These are phyloP conservation scores for Vitis amurensis DNA, from an alignment of 164 flowering plant genomes.

Conservation along the genomic window DNA sequence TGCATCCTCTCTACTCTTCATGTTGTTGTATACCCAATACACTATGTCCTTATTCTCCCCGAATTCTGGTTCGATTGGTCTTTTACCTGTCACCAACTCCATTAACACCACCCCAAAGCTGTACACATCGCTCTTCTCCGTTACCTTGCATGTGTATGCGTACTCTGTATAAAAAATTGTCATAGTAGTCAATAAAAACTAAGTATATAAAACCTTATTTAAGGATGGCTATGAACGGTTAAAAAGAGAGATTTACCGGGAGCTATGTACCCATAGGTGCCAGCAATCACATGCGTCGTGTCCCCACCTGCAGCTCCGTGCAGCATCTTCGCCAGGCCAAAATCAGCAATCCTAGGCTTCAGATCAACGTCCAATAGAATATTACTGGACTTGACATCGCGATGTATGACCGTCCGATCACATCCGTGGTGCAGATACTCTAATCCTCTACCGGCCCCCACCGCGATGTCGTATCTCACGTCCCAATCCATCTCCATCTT, in stretches of 20 bases:
- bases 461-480: slow-evolving; percentile 54
- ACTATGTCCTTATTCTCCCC: slow-evolving; percentile 71
- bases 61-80: slow-evolving; percentile 57
- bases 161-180: slow-evolving; percentile 40
- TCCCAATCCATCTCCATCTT: slow-evolving; percentile 58
- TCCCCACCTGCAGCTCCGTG: slow-evolving; percentile 25
- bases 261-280: slow-evolving; percentile 76
- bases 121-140: slow-evolving; percentile 73
- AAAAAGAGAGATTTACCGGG: slow-evolving; percentile 43
- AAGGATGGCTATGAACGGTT: too few species aligned
- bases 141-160: slow-evolving; percentile 58
- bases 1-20: slow-evolving; percentile 30
- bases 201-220: too few species aligned
- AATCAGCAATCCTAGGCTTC: slow-evolving; percentile 67
- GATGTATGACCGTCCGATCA: slow-evolving; percentile 54
- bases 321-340: slow-evolving; percentile 60
- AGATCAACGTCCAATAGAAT: slow-evolving; percentile 53
- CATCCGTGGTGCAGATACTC: slow-evolving; percentile 80
- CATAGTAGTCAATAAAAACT: too few species aligned
- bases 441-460: slow-evolving; percentile 75
- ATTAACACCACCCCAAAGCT: slow-evolving; percentile 80
- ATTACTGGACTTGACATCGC: slow-evolving; percentile 72
- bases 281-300: slow-evolving; percentile 47
- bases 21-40: slow-evolving; percentile 40
- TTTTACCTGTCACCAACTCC: slow-evolving; percentile 72